Conservation (phyloP, 2,329 filamentous ascomycete genomes). For the Mycosphaerelloides madeirae region DNA sequence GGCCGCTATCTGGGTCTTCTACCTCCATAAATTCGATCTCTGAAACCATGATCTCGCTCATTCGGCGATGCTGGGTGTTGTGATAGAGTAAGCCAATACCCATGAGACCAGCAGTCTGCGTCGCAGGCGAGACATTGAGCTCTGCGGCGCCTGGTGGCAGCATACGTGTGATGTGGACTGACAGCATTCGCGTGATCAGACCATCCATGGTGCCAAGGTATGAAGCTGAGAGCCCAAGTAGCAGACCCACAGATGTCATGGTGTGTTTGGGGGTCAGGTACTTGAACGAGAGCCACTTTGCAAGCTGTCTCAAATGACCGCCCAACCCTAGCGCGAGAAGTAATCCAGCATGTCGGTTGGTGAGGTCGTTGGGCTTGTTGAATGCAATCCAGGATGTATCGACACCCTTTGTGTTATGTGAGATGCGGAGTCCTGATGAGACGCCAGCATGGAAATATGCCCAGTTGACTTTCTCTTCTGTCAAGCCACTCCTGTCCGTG, state of each 20-base stretch:
- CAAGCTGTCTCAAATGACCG: constrained; percentile 86
- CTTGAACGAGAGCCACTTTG: constrained; percentile 98
- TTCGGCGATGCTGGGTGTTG: constrained; percentile 90
- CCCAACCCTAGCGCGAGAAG: constrained; percentile 86
- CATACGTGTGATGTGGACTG: constrained; percentile 94
- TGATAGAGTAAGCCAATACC: constrained; percentile 92
- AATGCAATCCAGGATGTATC: constrained; percentile 99
- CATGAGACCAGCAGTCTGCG: constrained; percentile 95
- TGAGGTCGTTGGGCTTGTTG: constrained; percentile 90
- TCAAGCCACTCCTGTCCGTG: constrained; percentile 82
- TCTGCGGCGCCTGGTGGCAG: constrained; percentile 87
- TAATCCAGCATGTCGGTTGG: constrained; percentile 93
- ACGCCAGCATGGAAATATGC: constrained; percentile 97
- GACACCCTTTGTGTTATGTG: constrained; percentile 82
- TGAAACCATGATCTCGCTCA: constrained; percentile 98
- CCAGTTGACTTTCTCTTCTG: constrained; percentile 96
- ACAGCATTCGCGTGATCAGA: constrained; percentile 84
- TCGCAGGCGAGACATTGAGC: constrained; percentile 84
- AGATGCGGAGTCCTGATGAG: constrained; percentile 87
- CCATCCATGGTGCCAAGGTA: constrained; percentile 98
- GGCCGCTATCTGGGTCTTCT: constrained; percentile 61
- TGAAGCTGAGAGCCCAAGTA: constrained; percentile 86
- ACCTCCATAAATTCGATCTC: constrained; percentile 87
- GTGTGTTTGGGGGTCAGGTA: constrained; percentile 98
- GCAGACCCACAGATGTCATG: constrained; percentile 96